Base-by-base conservation (phyloP, 495 filamentous ascomycete species). In the Penicillium cataractarum region DNA sequence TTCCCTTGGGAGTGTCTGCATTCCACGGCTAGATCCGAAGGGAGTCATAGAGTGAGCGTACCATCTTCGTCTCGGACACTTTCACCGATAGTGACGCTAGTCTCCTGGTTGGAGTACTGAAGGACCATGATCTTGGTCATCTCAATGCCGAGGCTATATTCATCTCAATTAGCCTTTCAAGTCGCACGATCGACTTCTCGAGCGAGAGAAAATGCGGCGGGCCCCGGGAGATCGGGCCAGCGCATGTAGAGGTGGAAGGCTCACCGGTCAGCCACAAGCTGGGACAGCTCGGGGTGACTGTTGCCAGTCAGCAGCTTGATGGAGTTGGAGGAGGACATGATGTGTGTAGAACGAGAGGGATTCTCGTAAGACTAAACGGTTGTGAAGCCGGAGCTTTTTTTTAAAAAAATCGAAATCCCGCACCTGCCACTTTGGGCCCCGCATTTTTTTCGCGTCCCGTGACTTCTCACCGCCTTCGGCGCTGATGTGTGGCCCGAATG, bases 71-170 rank as follows among this genome's bases (percentile, higher is more conserved):
- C 93, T 72, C 94, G 87, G 37, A 99, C 95, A 65, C 90, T 93
- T 78, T 99, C 95, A 73, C 93, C 94, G 63, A 99, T 96, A 13
- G 95, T 97, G 57, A 99, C 92, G 64, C 91, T 95, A 15, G 92
- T 97, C 74, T 99, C 95, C 70, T 97, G 93, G 81, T 99, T 99
- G 53, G 94, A 97, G 78, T 97, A 97, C 73, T 97, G 93, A 68
- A 97, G 83, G 62, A 93, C 92, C 81, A 97, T 87, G 52, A 96
- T 93, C 81, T 94, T 92, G 65, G 92, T 92, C 71, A 94, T 81
- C 70, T 98, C 92, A 71, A 97, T 94, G 46, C 95, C 94, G 62
- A 99, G 87, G 57, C 95, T 95, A 67, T 13, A 55, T 48, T 7
- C 21, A 37, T 33, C 31, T 65, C 15, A 24, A 57, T 65, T 66